Conservation (phyloP, 2,329 filamentous ascomycete species). For the Madurella fahalii region DNA sequence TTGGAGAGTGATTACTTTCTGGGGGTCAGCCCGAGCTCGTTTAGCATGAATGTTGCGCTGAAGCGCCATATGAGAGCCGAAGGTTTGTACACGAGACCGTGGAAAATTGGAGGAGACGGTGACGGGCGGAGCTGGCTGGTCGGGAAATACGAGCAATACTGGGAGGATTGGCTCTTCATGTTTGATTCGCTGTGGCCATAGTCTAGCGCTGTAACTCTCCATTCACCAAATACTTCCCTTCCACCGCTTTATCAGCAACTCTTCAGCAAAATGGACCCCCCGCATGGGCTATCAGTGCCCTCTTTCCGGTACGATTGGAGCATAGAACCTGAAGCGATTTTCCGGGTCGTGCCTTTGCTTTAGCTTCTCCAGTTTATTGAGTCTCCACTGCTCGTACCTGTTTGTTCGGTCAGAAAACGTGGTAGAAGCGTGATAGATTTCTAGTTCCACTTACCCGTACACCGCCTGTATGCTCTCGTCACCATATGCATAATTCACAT, state of each 20-base stretch:
- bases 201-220: not conserved
- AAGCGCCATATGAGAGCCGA: constrained; percentile 41
- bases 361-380: constrained; percentile 7
- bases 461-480: constrained; percentile 11
- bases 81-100: constrained; percentile 40
- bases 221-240: not conserved
- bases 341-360: constrained; percentile 14
- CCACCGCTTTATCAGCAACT: not conserved
- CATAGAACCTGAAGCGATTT: constrained; percentile 15
- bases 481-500: constrained; percentile 16
- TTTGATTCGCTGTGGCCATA: constrained; percentile 42
- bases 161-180: constrained; percentile 48
- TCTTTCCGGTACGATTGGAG: constrained; percentile 2
- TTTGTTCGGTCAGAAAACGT: too few species aligned
- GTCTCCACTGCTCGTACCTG: constrained; percentile 8
- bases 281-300: not conserved
- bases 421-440: too few species aligned
- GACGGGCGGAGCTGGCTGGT: constrained; percentile 42
- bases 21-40: constrained; percentile 45
- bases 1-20: constrained; percentile 39
- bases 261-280: too few species aligned
- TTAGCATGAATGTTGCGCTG: constrained; percentile 44
- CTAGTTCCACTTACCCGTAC: constrained; percentile 12
- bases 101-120: constrained; percentile 39
- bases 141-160: constrained; percentile 43